Base-by-base conservation (phyloP, 768 basidiomycete genomes). In the Megacollybia marginata region DNA sequence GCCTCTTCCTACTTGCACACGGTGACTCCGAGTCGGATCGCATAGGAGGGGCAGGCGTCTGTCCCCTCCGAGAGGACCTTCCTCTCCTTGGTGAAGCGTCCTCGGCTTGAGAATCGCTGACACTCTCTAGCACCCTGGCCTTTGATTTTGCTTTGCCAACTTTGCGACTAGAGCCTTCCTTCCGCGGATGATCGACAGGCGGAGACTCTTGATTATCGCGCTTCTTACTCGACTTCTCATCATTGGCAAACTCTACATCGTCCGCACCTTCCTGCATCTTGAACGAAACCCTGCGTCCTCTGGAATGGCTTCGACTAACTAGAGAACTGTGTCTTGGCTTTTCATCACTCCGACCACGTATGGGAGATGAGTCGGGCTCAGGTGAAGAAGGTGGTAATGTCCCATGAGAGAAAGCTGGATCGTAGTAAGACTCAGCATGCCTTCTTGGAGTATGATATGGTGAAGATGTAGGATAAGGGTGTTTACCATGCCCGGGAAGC, bases 281-380 rank as follows among this genome's bases (percentile, higher is more conserved):
- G 58, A 85, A 85, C 10, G 81, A 80, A 2, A 83, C 82, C 19
- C 69, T 68, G 51, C 82, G 70, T 9, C 76, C 80, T 31, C 74
- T 63, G 16, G 81, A 79, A 45, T 64, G 71, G 61, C 81, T 80
- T 46, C 76, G 69, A 28, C 66, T 62, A 20, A 75, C 75, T 53
- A 72, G 54, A 0, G 71, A 67, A 6, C 23, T 48, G 66, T 67
- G 48, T 59, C 63, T 38, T 65, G 61, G 23, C 55, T 47, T 28
- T 52, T 60, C 42, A 55, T 61, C 48, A 54, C 60, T 13, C 59
- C 53, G 43, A 64, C 60, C 44, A 50, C 56, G 45, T 16, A 75
- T 68, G 23, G 74, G 66, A 4, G 71, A 69, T 1, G 68, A 69
- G n/a, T 55, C 55, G 11, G 48, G 58, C 48, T 72, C 64, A 2